A percentile compares a stretch with the other conserved stretches of the same genome.
phyloP scores from a whole-genome alignment of 164 flowering plant species.

The Vitis amurensis region DNA sequence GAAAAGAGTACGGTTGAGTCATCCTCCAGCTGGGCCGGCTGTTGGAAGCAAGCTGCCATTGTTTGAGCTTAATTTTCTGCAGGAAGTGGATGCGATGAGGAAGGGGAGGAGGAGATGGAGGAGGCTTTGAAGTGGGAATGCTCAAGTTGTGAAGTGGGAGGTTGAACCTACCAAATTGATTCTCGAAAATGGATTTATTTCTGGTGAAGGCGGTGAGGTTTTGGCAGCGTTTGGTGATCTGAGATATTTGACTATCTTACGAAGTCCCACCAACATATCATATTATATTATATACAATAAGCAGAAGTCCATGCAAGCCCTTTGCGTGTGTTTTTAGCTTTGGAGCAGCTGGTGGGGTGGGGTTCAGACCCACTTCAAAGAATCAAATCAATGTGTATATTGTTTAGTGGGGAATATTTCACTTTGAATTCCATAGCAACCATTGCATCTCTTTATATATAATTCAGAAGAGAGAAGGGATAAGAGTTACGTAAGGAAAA shows the following conservation, averaged over 20 bases:
- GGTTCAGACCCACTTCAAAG: neutral
- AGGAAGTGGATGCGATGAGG: neutral
- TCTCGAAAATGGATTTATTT: neutral
- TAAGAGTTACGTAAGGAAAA: too few species aligned
- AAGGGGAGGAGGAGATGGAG: neutral
- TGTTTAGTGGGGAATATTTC: too few species aligned
- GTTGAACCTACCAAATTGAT: conserved; percentile 37
- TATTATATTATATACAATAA: too few species aligned
- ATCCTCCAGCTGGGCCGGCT: conserved; percentile 34
- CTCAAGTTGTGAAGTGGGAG: conserved; percentile 17
- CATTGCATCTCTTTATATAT: too few species aligned
- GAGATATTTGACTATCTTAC: conserved; percentile 8
- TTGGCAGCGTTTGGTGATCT: conserved; percentile 43
- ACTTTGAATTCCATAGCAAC: too few species aligned
- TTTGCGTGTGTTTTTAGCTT: too few species aligned
- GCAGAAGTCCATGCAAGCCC: too few species aligned
- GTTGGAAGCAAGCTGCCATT: conserved; percentile 50
- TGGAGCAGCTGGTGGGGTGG: too few species aligned
- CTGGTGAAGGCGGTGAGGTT: conserved; percentile 5
- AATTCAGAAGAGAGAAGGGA: too few species aligned
- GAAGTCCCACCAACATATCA: neutral
- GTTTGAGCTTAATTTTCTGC: neutral
- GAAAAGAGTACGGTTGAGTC: conserved; percentile 62
- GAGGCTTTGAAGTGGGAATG: conserved; percentile 1
- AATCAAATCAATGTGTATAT: neutral